Conservation (phyloP, 257 asterid species). For the Vinca minor region DNA sequence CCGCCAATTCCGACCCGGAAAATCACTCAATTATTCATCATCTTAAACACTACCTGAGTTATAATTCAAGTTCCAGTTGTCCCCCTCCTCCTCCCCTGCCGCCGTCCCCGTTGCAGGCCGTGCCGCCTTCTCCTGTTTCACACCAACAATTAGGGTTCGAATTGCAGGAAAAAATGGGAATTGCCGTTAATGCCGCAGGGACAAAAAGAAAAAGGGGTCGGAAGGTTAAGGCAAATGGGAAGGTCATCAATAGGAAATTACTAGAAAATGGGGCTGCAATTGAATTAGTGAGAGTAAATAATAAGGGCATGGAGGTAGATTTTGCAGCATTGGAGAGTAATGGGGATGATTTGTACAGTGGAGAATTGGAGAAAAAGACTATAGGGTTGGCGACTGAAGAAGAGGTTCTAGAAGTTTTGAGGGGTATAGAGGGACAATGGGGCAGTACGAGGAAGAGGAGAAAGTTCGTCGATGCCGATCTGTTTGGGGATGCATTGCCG, state of each 20-base stretch:
- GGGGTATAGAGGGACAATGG: conserved; percentile 81
- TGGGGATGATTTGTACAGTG: conserved; percentile 57
- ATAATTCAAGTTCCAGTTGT: conserved; percentile 39
- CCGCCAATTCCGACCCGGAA: conserved; percentile 72
- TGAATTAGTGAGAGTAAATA: conserved; percentile 47
- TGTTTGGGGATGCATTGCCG: conserved; percentile 57
- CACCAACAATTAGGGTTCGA: conserved; percentile 34
- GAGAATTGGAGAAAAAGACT: conserved; percentile 60
- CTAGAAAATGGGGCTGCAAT: conserved; percentile 36
- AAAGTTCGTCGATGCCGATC: conserved; percentile 68
- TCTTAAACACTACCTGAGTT: conserved; percentile 50
- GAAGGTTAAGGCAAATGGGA: conserved; percentile 16
- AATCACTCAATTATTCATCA: conserved; percentile 56
- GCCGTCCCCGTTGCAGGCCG: not conserved
- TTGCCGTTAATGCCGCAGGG: conserved; percentile 25
- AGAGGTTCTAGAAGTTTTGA: conserved; percentile 48
- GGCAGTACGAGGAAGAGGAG: conserved; percentile 90
- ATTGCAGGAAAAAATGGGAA: conserved; percentile 28
- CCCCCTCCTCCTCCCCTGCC: conserved; percentile 44
- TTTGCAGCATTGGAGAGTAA: conserved; percentile 43
- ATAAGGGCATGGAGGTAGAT: conserved; percentile 56
- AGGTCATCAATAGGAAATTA: conserved; percentile 19
- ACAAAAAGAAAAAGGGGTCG: conserved; percentile 39
- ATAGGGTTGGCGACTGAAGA: conserved; percentile 63
- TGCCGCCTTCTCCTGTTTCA: too few species aligned